Conservation (phyloP, 192 early-diverging fungal species). For the Umbelopsis isabellina region DNA sequence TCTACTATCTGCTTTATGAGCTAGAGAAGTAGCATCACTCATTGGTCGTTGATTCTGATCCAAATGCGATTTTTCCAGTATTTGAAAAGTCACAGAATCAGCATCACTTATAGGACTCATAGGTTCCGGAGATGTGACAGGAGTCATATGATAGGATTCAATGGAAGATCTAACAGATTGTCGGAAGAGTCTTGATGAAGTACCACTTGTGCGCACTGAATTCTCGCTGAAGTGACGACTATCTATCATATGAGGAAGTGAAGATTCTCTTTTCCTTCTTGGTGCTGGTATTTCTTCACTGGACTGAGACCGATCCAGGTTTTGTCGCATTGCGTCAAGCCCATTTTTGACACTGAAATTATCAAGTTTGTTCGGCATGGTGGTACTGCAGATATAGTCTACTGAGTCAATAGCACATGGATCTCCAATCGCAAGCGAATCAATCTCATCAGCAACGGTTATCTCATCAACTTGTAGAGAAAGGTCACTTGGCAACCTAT, state of each 20-base stretch:
- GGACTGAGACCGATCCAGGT: not conserved
- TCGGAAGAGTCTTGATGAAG: slow-evolving; percentile 1
- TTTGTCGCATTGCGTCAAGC: not conserved
- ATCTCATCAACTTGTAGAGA: not conserved
- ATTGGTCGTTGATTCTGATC: not conserved
- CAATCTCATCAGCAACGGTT: not conserved
- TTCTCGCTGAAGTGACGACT: not conserved
- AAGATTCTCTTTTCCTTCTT: not conserved
- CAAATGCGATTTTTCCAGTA: not conserved
- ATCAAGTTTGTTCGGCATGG: not conserved
- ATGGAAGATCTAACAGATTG: slow-evolving; percentile 25
- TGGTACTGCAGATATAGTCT: not conserved
- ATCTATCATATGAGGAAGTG: not conserved
- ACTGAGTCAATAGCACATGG: not conserved
- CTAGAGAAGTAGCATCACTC: not conserved
- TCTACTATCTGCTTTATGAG: not conserved
- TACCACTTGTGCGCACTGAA: slow-evolving; percentile 1
- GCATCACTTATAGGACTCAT: slow-evolving; percentile 25
- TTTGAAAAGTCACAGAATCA: not conserved
- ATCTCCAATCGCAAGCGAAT: not conserved
- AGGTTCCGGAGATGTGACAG: slow-evolving; percentile 25
- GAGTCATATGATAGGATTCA: slow-evolving; percentile 23
- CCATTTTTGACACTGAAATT: not conserved
- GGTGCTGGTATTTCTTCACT: not conserved
- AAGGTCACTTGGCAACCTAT: not conserved